Evolutionary conservation across 2,329 filamentous ascomycete species (phyloP).

Genomic region (Aspergillus ochraceus): DNA sequence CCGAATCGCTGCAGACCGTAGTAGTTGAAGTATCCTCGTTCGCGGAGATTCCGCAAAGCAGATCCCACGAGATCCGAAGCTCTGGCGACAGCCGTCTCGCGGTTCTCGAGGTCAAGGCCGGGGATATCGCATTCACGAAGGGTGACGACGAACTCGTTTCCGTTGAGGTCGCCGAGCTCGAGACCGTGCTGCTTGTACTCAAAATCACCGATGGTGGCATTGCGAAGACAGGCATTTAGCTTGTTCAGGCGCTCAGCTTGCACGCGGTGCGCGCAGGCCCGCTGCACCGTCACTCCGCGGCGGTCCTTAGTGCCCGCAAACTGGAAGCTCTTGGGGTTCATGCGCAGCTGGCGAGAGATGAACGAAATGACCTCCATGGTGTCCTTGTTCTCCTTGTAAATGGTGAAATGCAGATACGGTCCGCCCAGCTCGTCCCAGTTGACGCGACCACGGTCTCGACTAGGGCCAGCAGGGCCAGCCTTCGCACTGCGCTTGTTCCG

Average conservation of each 20-base stretch:
- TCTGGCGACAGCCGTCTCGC: slow-evolving; percentile 48
- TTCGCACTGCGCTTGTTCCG: slow-evolving; percentile 34
- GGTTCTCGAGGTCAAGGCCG: slow-evolving; percentile 38
- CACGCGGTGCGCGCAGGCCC: slow-evolving; percentile 67
- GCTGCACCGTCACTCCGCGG: slow-evolving; percentile 80
- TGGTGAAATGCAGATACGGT: slow-evolving; percentile 82
- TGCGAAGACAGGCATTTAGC: slow-evolving; percentile 61
- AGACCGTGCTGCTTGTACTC: slow-evolving; percentile 71
- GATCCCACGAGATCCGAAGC: slow-evolving; percentile 49
- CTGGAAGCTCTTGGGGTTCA: slow-evolving; percentile 66
- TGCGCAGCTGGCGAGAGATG: slow-evolving; percentile 70
- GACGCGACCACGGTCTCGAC: slow-evolving; percentile 44
- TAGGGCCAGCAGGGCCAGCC: slow-evolving; percentile 18
- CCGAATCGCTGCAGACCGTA: slow-evolving; percentile 97
- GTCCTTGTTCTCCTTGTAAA: slow-evolving; percentile 97
- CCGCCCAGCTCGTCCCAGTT: slow-evolving; percentile 69
- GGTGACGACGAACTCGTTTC: slow-evolving; percentile 92
- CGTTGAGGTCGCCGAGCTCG: slow-evolving; percentile 77
- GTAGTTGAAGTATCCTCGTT: slow-evolving; percentile 92
- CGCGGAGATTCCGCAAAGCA: slow-evolving; percentile 66
- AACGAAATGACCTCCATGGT: slow-evolving; percentile 88
- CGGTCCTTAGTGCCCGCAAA: slow-evolving; percentile 93
- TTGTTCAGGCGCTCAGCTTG: slow-evolving; percentile 63
- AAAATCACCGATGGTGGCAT: slow-evolving; percentile 74
- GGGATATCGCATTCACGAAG: slow-evolving; percentile 78